Percentiles rank a stretch among this genome's conserved stretches.
Evolutionary conservation across 495 filamentous ascomycete species (phyloP).

Genomic region (Bacidia rubella): DNA sequence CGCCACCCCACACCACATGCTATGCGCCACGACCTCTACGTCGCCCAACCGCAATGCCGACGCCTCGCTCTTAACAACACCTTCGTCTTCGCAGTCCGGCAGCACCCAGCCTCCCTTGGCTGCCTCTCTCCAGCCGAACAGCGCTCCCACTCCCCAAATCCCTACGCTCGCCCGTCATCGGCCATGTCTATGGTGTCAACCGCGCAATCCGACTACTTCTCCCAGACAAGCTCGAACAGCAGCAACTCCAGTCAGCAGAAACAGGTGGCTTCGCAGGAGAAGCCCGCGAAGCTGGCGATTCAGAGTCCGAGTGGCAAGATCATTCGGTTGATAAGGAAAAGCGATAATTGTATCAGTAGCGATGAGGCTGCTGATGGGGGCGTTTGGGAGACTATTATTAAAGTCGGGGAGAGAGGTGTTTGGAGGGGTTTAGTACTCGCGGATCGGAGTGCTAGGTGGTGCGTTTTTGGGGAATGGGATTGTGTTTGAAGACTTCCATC

Average conservation of each 20-base stretch:
- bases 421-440: constrained; percentile 93
- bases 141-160: constrained; percentile 48
- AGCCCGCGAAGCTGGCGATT: constrained; percentile 91
- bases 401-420: constrained; percentile 78
- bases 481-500: constrained; percentile 37
- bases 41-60: constrained; percentile 85
- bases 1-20: constrained; percentile 95
- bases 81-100: constrained; percentile 89
- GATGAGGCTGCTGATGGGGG: constrained; percentile 53
- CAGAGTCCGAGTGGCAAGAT: constrained; percentile 96
- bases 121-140: constrained; percentile 33
- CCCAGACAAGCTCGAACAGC: constrained; percentile 37
- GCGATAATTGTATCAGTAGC: constrained; percentile 46
- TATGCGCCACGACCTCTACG: constrained; percentile 90
- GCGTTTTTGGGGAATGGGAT: constrained; percentile 96
- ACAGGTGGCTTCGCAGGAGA: constrained; percentile 37
- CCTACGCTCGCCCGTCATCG: constrained; percentile 60
- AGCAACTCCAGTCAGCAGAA: constrained; percentile 26
- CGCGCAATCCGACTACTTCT: constrained; percentile 27
- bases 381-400: constrained; percentile 96
- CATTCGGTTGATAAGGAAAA: constrained; percentile 75
- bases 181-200: constrained; percentile 74
- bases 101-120: constrained; percentile 61
- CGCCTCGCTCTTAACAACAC: constrained; percentile 85
- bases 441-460: constrained; percentile 92